Conservation (phyloP, 805 yeast species). For the Candida bentonensis region DNA sequence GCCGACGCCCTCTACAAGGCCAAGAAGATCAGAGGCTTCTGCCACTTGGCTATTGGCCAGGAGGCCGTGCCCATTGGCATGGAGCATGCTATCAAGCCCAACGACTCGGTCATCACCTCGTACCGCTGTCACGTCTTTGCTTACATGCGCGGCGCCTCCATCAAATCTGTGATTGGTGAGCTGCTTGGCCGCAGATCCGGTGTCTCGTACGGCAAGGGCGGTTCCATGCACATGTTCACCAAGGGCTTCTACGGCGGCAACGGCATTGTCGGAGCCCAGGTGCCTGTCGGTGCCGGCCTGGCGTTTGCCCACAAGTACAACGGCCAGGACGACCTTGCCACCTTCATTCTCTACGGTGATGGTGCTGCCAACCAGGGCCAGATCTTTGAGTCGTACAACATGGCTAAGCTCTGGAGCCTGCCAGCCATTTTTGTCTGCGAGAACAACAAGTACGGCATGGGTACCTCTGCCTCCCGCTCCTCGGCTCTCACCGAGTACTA, state of each 20-base stretch:
- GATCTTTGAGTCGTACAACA: constrained; percentile 93
- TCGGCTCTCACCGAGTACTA: constrained; percentile 93
- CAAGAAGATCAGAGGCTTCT: constrained; percentile 96
- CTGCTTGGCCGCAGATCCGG: constrained; percentile 94
- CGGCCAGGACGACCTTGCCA: constrained; percentile 50
- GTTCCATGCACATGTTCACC: constrained; percentile 98
- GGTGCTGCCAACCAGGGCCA: constrained; percentile 99
- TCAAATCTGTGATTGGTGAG: constrained; percentile 83
- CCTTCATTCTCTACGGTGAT: constrained; percentile 90
- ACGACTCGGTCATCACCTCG: constrained; percentile 88
- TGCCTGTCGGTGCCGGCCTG: constrained; percentile 93
- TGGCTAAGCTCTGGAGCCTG: constrained; percentile 97
- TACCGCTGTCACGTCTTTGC: constrained; percentile 99
- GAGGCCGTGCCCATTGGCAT: constrained; percentile 99
- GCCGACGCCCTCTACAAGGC: constrained; percentile 97
- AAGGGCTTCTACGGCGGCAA: constrained; percentile 97
- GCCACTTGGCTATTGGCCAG: constrained; percentile 96
- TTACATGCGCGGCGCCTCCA: constrained; percentile 89
- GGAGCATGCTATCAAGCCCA: constrained; percentile 76
- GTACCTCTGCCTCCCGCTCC: constrained; percentile 94
- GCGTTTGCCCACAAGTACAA: constrained; percentile 97
- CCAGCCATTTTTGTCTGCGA: constrained; percentile 95
- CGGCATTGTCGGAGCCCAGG: constrained; percentile 99
- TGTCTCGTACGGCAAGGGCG: constrained; percentile 96
- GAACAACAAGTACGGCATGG: constrained; percentile 99